These are phyloP conservation scores for Coprinopsis marcescibilis DNA, from an alignment of 768 basidiomycete species.

Conservation along the genomic window DNA sequence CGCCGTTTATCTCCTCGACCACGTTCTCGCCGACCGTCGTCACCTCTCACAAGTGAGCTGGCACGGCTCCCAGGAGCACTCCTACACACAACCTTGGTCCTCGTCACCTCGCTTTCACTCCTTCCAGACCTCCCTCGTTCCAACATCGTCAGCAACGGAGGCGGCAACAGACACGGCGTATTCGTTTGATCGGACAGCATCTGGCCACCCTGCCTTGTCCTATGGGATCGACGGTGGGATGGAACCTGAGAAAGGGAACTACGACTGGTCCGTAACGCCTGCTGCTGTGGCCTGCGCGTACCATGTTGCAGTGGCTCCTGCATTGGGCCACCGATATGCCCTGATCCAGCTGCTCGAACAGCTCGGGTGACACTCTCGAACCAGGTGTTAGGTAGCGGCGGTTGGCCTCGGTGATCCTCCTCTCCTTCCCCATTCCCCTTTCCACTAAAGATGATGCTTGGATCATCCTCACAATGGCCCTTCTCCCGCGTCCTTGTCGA, in stretches of 20 bases:
- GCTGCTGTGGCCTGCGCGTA: neutral
- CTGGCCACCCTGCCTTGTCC: conserved; percentile 20
- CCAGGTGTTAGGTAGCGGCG: conserved; percentile 68
- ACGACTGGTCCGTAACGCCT: conserved; percentile 23
- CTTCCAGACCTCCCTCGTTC: conserved; percentile 29
- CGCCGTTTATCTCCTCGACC: conserved; percentile 21
- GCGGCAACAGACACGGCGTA: conserved; percentile 25
- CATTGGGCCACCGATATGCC: conserved; percentile 39
- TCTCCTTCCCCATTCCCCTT: conserved; percentile 26
- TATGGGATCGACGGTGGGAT: conserved; percentile 13
- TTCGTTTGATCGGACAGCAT: conserved; percentile 35
- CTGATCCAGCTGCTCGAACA: conserved; percentile 48
- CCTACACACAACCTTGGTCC: conserved; percentile 56
- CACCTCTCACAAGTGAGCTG: conserved; percentile 34
- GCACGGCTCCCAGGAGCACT: conserved; percentile 66
- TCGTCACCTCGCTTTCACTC: conserved; percentile 38
- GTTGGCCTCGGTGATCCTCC: conserved; percentile 23
- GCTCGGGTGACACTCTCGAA: conserved; percentile 65
- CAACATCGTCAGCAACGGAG: conserved; percentile 31
- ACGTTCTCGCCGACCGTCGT: conserved; percentile 16
- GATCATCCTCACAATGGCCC: conserved; percentile 9
- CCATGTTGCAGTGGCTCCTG: conserved; percentile 3
- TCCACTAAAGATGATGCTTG: conserved; percentile 10
- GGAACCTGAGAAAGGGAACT: conserved; percentile 36
- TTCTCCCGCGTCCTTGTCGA: conserved; percentile 23